Base-by-base conservation (phyloP, 2,329 filamentous ascomycete species). In the Aureobasidium subglaciale region DNA sequence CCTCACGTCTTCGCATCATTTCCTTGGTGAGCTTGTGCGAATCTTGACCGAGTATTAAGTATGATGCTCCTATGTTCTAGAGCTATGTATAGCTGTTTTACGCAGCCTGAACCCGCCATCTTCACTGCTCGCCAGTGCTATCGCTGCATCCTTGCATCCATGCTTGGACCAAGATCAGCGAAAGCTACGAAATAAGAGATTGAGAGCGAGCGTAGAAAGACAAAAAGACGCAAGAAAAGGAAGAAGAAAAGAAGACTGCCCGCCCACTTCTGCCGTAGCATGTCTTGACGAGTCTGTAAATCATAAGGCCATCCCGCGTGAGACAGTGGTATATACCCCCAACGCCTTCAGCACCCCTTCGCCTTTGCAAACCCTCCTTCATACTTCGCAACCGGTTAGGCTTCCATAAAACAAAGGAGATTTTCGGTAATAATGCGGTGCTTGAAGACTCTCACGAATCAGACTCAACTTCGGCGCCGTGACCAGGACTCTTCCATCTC, bases 281-380 rank as follows among this genome's bases (percentile, higher is more conserved):
- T 40, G 25, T 35, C 35, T 37, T 41, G 43, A 16, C 18, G 35
- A 43, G 27, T 43, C 27, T 54, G 50, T 42, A 43, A 43, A 54
- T 54, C 50, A 54, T 54, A 42, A 54, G 50, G 50, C 50, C 50
- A 22, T 54, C 50, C 50, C 50, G 38, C 50, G 38, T 54, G 50
- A 52, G 48, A 41, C 48, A 52, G 48, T 52, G 35, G 48, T 52
- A 52, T 52, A 52, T 52, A 18, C 48, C 48, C 16, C 25, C 48
- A 52, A 52, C 48, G 35, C 48, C 48, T 40, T 22, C 29, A 38
- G 30, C 38, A 20, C 27, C 50, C 38, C 35, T 29, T 22, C 34
- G 8, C 22, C 40, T 24, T 32, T 38, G 41, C 41, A 45, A 45
- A 25, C 9, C 16, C 35, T 18, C 43, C 25, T 48, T 24, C 43